These are phyloP conservation scores for Lignosus rhinocerotis DNA, from an alignment of 1,284 basidiomycete species.

Conservation along the genomic window DNA sequence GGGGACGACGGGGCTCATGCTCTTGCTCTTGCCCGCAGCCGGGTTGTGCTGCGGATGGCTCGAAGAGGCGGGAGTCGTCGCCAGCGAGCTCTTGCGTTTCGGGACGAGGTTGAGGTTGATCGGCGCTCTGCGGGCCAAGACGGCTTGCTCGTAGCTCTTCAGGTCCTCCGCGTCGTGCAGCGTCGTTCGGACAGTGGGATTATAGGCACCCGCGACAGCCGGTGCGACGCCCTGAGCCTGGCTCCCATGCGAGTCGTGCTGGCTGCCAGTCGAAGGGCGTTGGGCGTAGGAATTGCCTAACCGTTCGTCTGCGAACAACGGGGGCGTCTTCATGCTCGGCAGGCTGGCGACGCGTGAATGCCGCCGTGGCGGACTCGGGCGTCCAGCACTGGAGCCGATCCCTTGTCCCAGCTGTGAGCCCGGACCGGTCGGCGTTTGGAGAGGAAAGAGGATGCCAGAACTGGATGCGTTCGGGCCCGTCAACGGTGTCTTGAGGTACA, in stretches of 20 bases:
- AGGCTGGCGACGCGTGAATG: constrained; percentile 62
- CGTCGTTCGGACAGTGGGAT: constrained; percentile 36
- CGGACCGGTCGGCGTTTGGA: constrained; percentile 30
- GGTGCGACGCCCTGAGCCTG: constrained; percentile 4
- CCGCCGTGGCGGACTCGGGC: constrained; percentile 34
- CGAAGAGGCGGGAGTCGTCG: constrained; percentile 3
- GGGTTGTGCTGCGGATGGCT: not conserved
- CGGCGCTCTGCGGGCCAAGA: constrained; percentile 66
- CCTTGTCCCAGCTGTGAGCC: constrained; percentile 28
- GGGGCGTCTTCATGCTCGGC: constrained; percentile 66
- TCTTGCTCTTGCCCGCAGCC: constrained; percentile 21
- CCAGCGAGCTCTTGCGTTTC: constrained; percentile 33
- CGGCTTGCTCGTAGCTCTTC: constrained; percentile 71
- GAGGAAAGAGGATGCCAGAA: constrained; percentile 22
- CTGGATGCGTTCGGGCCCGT: constrained; percentile 40
- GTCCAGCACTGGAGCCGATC: constrained; percentile 1
- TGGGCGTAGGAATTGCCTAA: constrained; percentile 3
- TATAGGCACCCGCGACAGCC: constrained; percentile 23
- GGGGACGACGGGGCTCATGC: constrained; percentile 27
- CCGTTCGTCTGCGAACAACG: constrained; percentile 23
- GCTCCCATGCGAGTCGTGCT: constrained; percentile 10
- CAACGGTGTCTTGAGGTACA: constrained; percentile 71
- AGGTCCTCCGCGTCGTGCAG: constrained; percentile 58
- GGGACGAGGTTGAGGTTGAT: constrained; percentile 48
- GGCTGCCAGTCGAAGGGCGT: constrained; percentile 9